Base-by-base conservation (phyloP, 495 filamentous ascomycete species). In the Penicillium taxi region DNA sequence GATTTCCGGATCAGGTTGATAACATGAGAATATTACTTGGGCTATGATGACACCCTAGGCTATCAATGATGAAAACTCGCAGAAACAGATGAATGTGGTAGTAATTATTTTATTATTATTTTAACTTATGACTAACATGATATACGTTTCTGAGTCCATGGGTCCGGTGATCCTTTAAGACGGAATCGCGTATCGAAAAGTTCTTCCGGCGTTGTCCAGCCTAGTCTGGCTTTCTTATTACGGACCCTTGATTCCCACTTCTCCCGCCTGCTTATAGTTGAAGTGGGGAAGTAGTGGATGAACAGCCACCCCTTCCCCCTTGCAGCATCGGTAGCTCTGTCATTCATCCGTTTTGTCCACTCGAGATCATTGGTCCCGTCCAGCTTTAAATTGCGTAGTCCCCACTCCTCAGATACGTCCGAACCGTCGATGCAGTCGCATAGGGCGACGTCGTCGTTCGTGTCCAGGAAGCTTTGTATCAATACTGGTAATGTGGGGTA, bases 401-500 rank as follows among this genome's bases (percentile, higher is more conserved):
- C 60, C 60, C 59, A 64, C 44, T 60, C 49, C 39, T 60, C 53
- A 13, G 59, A 55, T 29, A 64, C 42, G 44, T 64, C 50, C 17
- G 48, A 52, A 28, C 59, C 59, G 44, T 64, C 59, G 32, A 64
- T 53, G 27, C 59, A 45, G 45, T 64, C 60, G 23, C 44, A 51
- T 14, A 64, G 56, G 16, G 53, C 42, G 13, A 63, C 43, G 24
- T 50, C 47, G 36, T 58, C 41, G 40, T 48, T 44, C 37, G 40
- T 63, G 34, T 62, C 60, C 38, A 64, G 41, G 38, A 47, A 54
- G 33, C 60, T 64, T 26, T 64, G 59, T 38, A 56, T 49, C 35
- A 56, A 47, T 15, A 50, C 47, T 16, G 47, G 42, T 26, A 64
- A 45, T 35, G 48, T 58, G 9, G 59, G 60, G 34, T 62, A 63